Base-by-base conservation (phyloP, 1,284 basidiomycete genomes). In the Cutaneotrichosporon mucoides region DNA sequence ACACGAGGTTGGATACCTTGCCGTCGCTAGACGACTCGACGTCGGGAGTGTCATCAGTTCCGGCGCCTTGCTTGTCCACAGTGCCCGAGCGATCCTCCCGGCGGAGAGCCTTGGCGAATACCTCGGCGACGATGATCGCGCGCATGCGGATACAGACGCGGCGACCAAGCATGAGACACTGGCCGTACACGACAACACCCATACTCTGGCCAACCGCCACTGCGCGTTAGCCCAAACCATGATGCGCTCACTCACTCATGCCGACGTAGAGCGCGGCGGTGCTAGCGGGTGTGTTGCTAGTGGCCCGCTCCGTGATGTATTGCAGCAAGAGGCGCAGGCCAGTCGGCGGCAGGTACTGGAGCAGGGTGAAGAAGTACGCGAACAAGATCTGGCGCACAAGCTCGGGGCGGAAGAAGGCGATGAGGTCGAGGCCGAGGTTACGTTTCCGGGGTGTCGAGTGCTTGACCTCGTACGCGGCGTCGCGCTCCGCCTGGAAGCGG, bases 31-130 rank as follows among this genome's bases (percentile, higher is more conserved):
- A 79, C 3, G 60, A 55, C 15, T 71, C 70, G 12, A 68, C 68
- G 37, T 68, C 68, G 7, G 61, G 63, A 4, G 58, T 42, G 40
- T 45, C 57, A 3, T 44, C 41, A 15, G 35, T 15, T 1, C 58
- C 58, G 7, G 70, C 68, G 3, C 53, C 52, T 24, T 68, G 68
- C 57, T 71, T 73, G 50, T n/a, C n/a, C n/a, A 71, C 72, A 1
- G 68, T 61, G 0, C 77, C 76, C n/a, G 76, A 70, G 41, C 76
- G 71, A 62, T 83, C 81, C 56, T 79, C 76, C 16, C 82, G 68
- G 11, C 82, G 76, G 0, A 84, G 75, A 0, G 81, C 80, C 69
- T 84, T 84, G 53, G 81, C 79, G 62, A 83, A 81, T 35, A 83
- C 80, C 59, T 84, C 82, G 44, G 79, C 73, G 61, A 83, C 77